Evolutionary conservation across 345 rosid genomes (phyloP).

Genomic region (Eutrema heterophyllum): DNA sequence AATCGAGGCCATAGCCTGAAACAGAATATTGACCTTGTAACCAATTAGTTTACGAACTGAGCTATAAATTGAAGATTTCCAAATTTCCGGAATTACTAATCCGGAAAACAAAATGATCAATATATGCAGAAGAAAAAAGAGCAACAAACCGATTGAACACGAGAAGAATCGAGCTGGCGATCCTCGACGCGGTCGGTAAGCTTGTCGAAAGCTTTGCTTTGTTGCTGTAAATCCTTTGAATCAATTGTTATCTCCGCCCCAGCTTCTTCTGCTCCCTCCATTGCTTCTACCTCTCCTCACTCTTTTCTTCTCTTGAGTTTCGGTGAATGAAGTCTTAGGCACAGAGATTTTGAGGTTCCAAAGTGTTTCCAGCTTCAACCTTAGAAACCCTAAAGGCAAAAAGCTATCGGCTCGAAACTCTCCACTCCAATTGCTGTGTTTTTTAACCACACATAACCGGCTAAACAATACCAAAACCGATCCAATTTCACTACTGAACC

Average conservation of each 20-base stretch:
- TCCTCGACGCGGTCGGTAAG: slow-evolving; percentile 98
- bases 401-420: background rate
- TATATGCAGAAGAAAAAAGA: background rate
- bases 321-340: slow-evolving; percentile 10
- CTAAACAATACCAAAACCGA: background rate
- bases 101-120: background rate
- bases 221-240: slow-evolving; percentile 94
- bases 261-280: slow-evolving; percentile 76
- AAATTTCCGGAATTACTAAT: background rate
- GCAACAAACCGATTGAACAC: slow-evolving; percentile 79
- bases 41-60: background rate
- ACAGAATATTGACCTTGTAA: background rate
- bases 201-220: slow-evolving; percentile 96
- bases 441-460: slow-evolving; percentile 3
- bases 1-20: slow-evolving; percentile 97
- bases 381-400: slow-evolving; percentile 23
- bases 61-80: background rate
- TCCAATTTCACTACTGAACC: slow-evolving; percentile 4
- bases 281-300: slow-evolving; percentile 20
- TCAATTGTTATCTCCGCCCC: slow-evolving; percentile 56
- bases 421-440: background rate
- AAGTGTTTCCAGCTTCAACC: slow-evolving; percentile 11
- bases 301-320: slow-evolving; percentile 5
- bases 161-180: slow-evolving; percentile 95
- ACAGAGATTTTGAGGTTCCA: slow-evolving; percentile 4